Base-by-base conservation (phyloP, 257 asterid species). In the Hygrophila difformis region DNA sequence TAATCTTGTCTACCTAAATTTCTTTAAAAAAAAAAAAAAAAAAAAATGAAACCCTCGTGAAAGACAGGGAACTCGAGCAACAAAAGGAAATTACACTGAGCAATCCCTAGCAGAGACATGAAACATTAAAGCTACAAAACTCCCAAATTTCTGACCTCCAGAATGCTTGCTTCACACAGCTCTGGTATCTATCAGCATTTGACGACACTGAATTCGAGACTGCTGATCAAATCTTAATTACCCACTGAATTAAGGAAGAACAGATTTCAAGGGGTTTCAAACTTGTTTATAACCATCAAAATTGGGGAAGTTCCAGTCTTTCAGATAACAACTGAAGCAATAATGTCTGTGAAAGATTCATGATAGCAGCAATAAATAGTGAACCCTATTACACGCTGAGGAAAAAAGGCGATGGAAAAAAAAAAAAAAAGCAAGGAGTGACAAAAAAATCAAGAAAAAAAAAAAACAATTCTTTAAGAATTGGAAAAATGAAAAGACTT, bases 301-400 rank as follows among this genome's bases (percentile, higher is more conserved):
- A 55, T 56, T 57, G 65, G 64, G 67, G 57, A 51, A 59, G 56
- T 55, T 47, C 44, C 35, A 63, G 62, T 58, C 68, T 34, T 61
- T 43, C 9, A 57, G 70, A 45, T 51, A 61, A 18, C 71, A 63
- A 57, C 52, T 44, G 64, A 39, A 65, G 70, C 52, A 74, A 69
- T 73, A 63, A 67, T 63, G 62, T 38, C 67, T 48, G 62, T 44
- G 73, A 74, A 63, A 69, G 81, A 74, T 65, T 60, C 56, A 69
- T 75, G 82, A 69, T 74, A 64, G 78, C 55, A 12, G 71, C 71
- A 64, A 78, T 63, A 56, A 72, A 74, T 70, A 65, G 68, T 57
- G 77, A 60, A 54, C 63, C 67, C 61, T 57, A 68, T 57, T 26
- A 3, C 31, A 26, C 31, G 4, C 31, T 26, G 8, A 26, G 31